Conservation (phyloP, 2,329 filamentous ascomycete species). For the Diaporthe sp. region DNA sequence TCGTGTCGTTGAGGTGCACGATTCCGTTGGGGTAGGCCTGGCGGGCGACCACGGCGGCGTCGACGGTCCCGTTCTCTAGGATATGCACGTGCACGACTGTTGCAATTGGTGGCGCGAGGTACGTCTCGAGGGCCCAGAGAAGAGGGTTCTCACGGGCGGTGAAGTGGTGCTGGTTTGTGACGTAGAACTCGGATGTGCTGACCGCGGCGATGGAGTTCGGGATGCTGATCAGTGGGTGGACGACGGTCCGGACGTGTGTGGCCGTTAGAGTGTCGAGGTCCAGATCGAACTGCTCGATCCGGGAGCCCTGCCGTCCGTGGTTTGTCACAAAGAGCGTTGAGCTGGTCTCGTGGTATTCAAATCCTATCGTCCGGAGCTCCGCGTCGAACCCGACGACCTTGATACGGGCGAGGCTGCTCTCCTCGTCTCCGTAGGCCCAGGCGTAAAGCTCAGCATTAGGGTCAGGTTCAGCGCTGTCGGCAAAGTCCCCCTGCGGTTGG, state of each 20-base stretch:
- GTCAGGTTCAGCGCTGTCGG: background rate
- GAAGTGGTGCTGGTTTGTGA: constrained; percentile 55
- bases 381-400: constrained; percentile 34
- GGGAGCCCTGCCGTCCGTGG: constrained; percentile 47
- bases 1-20: constrained; percentile 50
- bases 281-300: constrained; percentile 52
- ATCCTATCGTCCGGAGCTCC: constrained; percentile 53
- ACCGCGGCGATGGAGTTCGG: constrained; percentile 53
- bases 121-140: constrained; percentile 48
- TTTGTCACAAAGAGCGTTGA: constrained; percentile 50
- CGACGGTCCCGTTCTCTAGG: constrained; percentile 1
- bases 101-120: constrained; percentile 45
- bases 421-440: constrained; percentile 3
- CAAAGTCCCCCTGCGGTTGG: background rate
- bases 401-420: background rate
- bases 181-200: constrained; percentile 49
- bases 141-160: constrained; percentile 38
- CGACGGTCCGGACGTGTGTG: constrained; percentile 48
- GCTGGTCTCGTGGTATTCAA: constrained; percentile 49
- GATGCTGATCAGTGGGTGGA: constrained; percentile 49
- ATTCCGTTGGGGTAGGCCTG: constrained; percentile 55
- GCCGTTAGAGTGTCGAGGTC: constrained; percentile 47
- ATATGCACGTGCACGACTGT: constrained; percentile 49
- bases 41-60: constrained; percentile 42
- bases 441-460: constrained; percentile 7